Conservation (phyloP, 106 monocot species). For the Ottelia alismoides region DNA sequence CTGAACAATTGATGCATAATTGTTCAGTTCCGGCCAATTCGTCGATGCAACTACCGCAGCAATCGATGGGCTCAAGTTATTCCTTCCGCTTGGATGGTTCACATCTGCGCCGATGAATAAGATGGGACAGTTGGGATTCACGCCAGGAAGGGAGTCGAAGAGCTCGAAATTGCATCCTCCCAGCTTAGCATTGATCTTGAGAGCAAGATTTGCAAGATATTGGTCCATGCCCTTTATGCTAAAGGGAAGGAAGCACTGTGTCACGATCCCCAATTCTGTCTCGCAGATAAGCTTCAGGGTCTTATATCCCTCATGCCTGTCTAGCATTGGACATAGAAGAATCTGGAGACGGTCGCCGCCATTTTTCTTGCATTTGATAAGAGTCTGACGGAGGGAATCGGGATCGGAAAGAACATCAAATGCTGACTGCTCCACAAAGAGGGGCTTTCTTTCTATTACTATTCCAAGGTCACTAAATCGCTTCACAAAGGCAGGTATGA, state of each 20-base stretch:
- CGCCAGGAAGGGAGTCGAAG: constrained; percentile 7
- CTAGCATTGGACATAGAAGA: constrained; percentile 30
- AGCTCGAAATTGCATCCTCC: constrained; percentile 35
- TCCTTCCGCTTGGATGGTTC: constrained; percentile 26
- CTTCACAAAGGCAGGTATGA: constrained; percentile 9
- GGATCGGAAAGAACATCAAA: constrained; percentile 16
- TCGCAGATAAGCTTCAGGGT: constrained; percentile 35
- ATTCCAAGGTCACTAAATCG: constrained; percentile 20
- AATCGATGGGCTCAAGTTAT: constrained; percentile 24
- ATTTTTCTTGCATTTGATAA: neutral
- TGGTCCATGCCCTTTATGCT: constrained; percentile 7
- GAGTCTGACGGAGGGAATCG: constrained; percentile 3
- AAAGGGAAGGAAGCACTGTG: constrained; percentile 32
- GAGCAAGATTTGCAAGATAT: constrained; percentile 27
- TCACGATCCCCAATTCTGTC: constrained; percentile 29
- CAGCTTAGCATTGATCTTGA: constrained; percentile 49
- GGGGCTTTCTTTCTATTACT: neutral
- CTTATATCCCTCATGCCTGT: constrained; percentile 22
- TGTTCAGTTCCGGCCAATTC: constrained; percentile 11
- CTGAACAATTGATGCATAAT: constrained; percentile 13
- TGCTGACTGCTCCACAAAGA: neutral
- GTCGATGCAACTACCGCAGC: constrained; percentile 26
- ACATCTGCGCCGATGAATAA: constrained; percentile 46
- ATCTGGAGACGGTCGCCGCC: constrained; percentile 9
- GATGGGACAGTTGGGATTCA: neutral